A percentile compares a stretch with the other conserved stretches of the same genome.
These are phyloP conservation scores for Mycosphaerella sp. DNA, from an alignment of 2,329 filamentous ascomycete genomes.

Conservation along the genomic window DNA sequence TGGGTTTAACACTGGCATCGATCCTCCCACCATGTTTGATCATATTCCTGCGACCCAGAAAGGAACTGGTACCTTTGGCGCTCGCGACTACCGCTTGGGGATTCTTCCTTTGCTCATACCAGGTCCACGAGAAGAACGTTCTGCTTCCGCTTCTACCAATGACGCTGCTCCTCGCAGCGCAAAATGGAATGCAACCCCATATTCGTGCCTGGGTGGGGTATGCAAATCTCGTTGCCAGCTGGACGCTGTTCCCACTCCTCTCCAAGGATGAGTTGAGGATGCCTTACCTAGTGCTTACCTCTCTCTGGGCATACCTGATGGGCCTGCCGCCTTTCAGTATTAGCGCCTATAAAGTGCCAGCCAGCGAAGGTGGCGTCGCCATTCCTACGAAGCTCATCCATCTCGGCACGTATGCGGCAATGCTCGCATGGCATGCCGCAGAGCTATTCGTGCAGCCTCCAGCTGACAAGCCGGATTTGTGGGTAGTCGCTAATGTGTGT, in stretches of 20 bases:
- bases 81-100: constrained; percentile 86
- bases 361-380: constrained; percentile 22
- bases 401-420: constrained; percentile 65
- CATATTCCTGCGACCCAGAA: constrained; percentile 71
- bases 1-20: constrained; percentile 66
- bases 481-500: constrained; percentile 86
- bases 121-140: constrained; percentile 97
- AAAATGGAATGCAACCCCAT: constrained; percentile 68
- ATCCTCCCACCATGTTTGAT: constrained; percentile 75
- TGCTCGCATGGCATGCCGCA: constrained; percentile 73
- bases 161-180: constrained; percentile 76
- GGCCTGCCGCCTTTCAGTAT: constrained; percentile 75
- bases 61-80: constrained; percentile 69
- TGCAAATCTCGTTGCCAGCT: constrained; percentile 79
- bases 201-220: constrained; percentile 91
- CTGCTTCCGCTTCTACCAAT: constrained; percentile 87
- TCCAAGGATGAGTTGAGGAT: constrained; percentile 75
- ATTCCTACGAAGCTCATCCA: constrained; percentile 59
- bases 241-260: constrained; percentile 91
- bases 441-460: constrained; percentile 67
- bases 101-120: constrained; percentile 96
- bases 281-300: constrained; percentile 76
- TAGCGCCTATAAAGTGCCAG: constrained; percentile 50
- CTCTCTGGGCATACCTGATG: constrained; percentile 87
- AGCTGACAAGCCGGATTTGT: constrained; percentile 76